Base-by-base conservation (phyloP, 768 basidiomycete genomes). In the Lyophyllum shimeji region DNA sequence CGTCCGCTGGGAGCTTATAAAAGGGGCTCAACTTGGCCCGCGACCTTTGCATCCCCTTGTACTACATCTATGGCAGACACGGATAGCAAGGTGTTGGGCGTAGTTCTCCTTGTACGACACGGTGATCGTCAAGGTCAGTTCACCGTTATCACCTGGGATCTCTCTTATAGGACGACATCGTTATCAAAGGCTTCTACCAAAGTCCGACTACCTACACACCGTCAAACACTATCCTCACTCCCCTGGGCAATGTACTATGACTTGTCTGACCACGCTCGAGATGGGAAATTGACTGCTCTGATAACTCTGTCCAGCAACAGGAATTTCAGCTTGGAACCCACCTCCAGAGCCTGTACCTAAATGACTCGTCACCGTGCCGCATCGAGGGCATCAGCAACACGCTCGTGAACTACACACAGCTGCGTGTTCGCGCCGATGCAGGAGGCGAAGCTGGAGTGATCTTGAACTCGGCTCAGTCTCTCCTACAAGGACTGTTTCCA, bases 401-500 rank as follows among this genome's bases (percentile, higher is more conserved):
- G 2, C 48, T 78, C 29, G 75, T 71, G 7, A 62, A 81, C 49
- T 67, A 68, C 52, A 59, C 60, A 13, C 76, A 79, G 57, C 59
- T 80, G 15, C 60, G 65, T 11, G 76, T 84, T 49, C 80, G 78
- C 17, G 88, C 89, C 1, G 88, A 90, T 67, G 82, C 80, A 24
- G 86, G 86, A 6, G 87, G 82, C 17, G 89, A 91, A 69, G 81
- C 79, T 17, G 81, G 76, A 33, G 84, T 87, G n/a, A 84, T 86
- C 42, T 76, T 77, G 57, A 82, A 89, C 61, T 85, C 86, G 4
- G 84, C 87, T 9, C 71, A 81, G 23, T 86, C 89, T 0, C 68
- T 90, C 49, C 69, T 86, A 9, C 90, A 91, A 66, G 89, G 89
- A 12, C 65, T 91, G 43, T 86, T 80, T 71, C 89, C 87, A 2